Base-by-base conservation (phyloP, 768 basidiomycete genomes). In the Pleurotus giganteus region DNA sequence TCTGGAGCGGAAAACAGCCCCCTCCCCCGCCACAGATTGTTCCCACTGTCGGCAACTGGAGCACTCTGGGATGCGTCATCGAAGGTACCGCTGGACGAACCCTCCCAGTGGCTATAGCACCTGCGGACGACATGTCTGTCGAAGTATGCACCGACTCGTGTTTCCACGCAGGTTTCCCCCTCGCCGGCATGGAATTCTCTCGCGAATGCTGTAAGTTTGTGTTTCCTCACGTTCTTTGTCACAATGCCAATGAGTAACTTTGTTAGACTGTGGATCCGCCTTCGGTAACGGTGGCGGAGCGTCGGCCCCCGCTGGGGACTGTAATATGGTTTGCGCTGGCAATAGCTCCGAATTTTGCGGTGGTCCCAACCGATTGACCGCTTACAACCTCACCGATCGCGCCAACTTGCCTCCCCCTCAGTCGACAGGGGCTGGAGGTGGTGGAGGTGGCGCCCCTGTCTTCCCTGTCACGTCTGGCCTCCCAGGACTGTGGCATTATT, bases 301-400 rank as follows among this genome's bases (percentile, higher is more conserved):
- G 19, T 72, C 77, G 0, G 73, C 75, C 0, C 59, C 78, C 0
- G 67, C 74, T n/a, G 65, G 74, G 1, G 82, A 80, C 45, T 93
- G 90, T 63, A 76, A 74, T 60, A 89, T 88, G 86, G 58, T 74
- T 24, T 91, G 88, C 63, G 68, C 66, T 2, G 88, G 87, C 11
- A 84, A 86, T 55, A 69, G 66, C 36, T 73, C 82, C 0, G 83
- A 89, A 61, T 83, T 83, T 56, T 91, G 89, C 59, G 89, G 89
- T 19, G 89, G 89, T 29, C 85, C 88, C 0, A 76, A 85, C 62
- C 71, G 80, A 41, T 71, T 90, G 19, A 86, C 80, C 51, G 66
- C 84, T 2, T 90, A 87, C 66, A 86, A 88, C 65, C 88, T 80
- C 58, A 89, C 86, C 36, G 86, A 85, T 0, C 79, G 76, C 0